Percentiles rank a stretch among this genome's conserved stretches.
Evolutionary conservation across 805 yeast genomes (phyloP).

Genomic region (Kodamaea leandrae): DNA sequence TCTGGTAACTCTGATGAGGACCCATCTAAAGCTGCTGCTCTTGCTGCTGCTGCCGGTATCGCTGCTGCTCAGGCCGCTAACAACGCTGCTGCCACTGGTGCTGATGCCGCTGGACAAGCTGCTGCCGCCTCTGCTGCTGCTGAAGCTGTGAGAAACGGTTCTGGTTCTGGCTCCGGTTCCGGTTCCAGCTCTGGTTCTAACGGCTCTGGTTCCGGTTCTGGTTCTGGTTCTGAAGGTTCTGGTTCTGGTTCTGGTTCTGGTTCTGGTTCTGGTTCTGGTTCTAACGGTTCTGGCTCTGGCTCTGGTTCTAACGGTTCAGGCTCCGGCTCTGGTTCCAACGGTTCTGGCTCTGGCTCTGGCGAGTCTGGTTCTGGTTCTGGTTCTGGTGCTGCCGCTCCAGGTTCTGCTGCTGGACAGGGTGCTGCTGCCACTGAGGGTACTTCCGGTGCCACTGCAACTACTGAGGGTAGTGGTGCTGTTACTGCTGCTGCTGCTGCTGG

Average conservation of each 20-base stretch:
- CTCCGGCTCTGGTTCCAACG: slow-evolving; percentile 9
- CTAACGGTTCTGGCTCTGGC: slow-evolving; percentile 3
- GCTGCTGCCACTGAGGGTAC: slow-evolving; percentile 16
- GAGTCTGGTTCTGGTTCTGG: slow-evolving; percentile 7
- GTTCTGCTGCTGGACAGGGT: slow-evolving; percentile 15
- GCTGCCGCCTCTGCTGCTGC: background rate
- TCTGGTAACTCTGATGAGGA: slow-evolving; percentile 1
- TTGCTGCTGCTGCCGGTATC: slow-evolving; percentile 4
- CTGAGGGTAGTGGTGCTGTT: slow-evolving; percentile 13
- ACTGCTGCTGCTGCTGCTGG: slow-evolving; percentile 16
- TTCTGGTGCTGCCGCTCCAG: slow-evolving; percentile 13
- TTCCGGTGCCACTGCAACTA: slow-evolving; percentile 9
- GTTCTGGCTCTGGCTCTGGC: background rate
- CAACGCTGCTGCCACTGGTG: slow-evolving; percentile 1
- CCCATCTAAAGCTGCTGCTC: slow-evolving; percentile 1
- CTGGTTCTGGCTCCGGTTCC: slow-evolving; percentile 1
- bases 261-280: background rate
- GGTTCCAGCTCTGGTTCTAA: slow-evolving; percentile 6
- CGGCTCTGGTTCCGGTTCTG: slow-evolving; percentile 2
- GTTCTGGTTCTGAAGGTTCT: slow-evolving; percentile 3
- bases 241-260: slow-evolving; percentile 4
- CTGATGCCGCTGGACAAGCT: slow-evolving; percentile 1
- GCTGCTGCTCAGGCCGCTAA: background rate
- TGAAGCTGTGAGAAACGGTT: background rate
- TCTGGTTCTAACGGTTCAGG: slow-evolving; percentile 5